Conservation (phyloP, 2,329 filamentous ascomycete species). For the Neurospora sp. region DNA sequence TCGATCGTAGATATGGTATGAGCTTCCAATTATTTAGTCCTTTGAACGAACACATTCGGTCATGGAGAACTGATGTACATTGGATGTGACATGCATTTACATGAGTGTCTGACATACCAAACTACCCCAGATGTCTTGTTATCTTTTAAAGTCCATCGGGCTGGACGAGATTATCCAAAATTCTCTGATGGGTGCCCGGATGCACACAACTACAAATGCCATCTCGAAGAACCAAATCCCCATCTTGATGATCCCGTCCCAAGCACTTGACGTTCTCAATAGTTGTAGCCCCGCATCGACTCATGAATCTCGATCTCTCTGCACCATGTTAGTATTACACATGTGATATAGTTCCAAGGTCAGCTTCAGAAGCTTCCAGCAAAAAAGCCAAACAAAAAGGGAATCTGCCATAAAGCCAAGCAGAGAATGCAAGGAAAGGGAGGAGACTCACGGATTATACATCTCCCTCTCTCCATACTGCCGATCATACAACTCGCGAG, state of each 20-base stretch:
- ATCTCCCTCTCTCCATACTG: constrained; percentile 45
- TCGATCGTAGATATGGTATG: too few species aligned
- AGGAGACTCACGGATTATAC: constrained; percentile 47
- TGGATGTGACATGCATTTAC: neutral
- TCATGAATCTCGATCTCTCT: constrained; percentile 3
- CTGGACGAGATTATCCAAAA: too few species aligned
- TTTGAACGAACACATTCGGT: neutral
- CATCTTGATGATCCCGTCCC: neutral
- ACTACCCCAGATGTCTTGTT: too few species aligned
- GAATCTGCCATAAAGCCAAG: neutral
- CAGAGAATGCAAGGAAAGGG: neutral
- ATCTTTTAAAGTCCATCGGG: neutral
- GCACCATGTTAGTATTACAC: neutral
- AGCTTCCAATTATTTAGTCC: too few species aligned
- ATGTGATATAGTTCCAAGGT: neutral
- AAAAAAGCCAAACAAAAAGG: neutral
- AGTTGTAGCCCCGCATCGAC: neutral
- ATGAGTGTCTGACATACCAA: too few species aligned
- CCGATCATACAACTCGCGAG: constrained; percentile 50
- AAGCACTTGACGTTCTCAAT: neutral
- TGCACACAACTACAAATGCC: too few species aligned
- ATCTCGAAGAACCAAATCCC: too few species aligned
- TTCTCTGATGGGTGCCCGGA: too few species aligned
- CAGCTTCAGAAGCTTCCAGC: neutral
- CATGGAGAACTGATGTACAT: neutral